Percentiles rank a stretch among this genome's conserved stretches.
Evolutionary conservation across 1,284 basidiomycete genomes (phyloP).

Genomic region (Waitea zeae): DNA sequence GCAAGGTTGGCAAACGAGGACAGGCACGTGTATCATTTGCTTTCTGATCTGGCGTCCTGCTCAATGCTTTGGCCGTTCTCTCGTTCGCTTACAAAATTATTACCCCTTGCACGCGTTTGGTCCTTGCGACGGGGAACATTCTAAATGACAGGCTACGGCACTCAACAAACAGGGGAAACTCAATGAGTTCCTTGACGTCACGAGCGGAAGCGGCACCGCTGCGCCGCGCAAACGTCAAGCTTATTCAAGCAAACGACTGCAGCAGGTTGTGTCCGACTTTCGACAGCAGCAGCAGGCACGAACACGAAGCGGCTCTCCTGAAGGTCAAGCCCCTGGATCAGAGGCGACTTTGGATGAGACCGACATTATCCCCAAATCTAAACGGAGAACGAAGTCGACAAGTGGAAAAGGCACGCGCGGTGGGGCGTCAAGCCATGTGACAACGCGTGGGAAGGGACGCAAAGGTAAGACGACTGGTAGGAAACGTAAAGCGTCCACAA

Average conservation of each 20-base stretch:
- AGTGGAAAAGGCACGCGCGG: too few species aligned
- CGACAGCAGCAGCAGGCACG: constrained; percentile 27
- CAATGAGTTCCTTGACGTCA: constrained; percentile 41
- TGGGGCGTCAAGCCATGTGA: too few species aligned
- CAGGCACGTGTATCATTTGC: constrained; percentile 32
- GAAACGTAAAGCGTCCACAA: too few species aligned
- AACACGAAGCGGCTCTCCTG: constrained; percentile 1
- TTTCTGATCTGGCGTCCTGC: too few species aligned
- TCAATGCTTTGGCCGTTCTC: too few species aligned
- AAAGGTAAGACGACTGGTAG: too few species aligned
- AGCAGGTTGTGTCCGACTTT: constrained; percentile 79
- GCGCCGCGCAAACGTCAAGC: constrained; percentile 67
- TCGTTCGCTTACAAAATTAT: constrained; percentile 1
- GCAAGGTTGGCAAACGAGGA: constrained; percentile 68
- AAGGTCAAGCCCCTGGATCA: constrained; percentile 4
- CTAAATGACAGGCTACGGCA: constrained; percentile 30
- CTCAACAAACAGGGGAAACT: constrained; percentile 64
- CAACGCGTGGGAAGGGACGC: too few species aligned
- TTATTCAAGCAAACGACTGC: constrained; percentile 76
- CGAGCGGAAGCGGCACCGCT: constrained; percentile 44
- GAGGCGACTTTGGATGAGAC: constrained; percentile 9
- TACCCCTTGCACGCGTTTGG: too few species aligned
- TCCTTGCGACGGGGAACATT: too few species aligned
- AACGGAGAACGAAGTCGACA: too few species aligned
- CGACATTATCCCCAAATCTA: too few species aligned